Percentiles rank a stretch among this genome's conserved stretches.
Evolutionary conservation across 805 yeast genomes (phyloP).

Genomic region (Lachancea meyersii): DNA sequence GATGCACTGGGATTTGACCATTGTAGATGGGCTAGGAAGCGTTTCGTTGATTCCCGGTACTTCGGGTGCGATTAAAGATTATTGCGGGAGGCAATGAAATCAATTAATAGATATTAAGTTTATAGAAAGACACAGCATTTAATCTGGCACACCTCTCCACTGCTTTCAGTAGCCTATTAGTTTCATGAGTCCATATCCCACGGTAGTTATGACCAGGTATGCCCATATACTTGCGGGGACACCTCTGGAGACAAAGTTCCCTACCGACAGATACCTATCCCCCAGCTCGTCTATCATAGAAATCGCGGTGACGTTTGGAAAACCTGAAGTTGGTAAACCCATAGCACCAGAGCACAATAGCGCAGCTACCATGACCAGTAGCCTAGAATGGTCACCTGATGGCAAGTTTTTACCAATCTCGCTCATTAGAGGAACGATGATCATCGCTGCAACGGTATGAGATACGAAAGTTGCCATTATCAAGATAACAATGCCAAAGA

Average conservation of each 20-base stretch:
- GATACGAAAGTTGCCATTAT: slow-evolving; percentile 91
- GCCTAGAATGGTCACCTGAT: slow-evolving; percentile 73
- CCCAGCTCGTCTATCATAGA: slow-evolving; percentile 92
- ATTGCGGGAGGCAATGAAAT: slow-evolving; percentile 1
- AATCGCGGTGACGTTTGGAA: slow-evolving; percentile 96
- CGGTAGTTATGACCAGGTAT: slow-evolving; percentile 62
- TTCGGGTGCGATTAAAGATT: slow-evolving; percentile 46
- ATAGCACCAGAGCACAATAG: slow-evolving; percentile 86
- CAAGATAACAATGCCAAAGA: slow-evolving; percentile 77
- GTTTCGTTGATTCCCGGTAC: slow-evolving; percentile 71
- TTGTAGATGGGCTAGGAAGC: slow-evolving; percentile 50
- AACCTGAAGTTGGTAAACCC: slow-evolving; percentile 97
- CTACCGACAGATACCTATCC: slow-evolving; percentile 79
- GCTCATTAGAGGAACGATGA: slow-evolving; percentile 81
- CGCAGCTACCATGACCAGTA: slow-evolving; percentile 61
- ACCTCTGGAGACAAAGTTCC: slow-evolving; percentile 82
- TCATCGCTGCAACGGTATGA: slow-evolving; percentile 95
- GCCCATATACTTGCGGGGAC: slow-evolving; percentile 79
- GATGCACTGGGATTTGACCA: slow-evolving; percentile 41
- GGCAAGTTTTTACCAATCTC: slow-evolving; percentile 77
- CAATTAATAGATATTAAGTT: slow-evolving; percentile 2
- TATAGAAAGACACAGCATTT: background rate
- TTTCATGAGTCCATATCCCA: slow-evolving; percentile 74
- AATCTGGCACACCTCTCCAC: background rate
- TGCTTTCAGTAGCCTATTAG: slow-evolving; percentile 41